phyloP scores from a whole-genome alignment of 1,139 yeast genomes.

The Suzukiozyma palmioleophila region DNA sequence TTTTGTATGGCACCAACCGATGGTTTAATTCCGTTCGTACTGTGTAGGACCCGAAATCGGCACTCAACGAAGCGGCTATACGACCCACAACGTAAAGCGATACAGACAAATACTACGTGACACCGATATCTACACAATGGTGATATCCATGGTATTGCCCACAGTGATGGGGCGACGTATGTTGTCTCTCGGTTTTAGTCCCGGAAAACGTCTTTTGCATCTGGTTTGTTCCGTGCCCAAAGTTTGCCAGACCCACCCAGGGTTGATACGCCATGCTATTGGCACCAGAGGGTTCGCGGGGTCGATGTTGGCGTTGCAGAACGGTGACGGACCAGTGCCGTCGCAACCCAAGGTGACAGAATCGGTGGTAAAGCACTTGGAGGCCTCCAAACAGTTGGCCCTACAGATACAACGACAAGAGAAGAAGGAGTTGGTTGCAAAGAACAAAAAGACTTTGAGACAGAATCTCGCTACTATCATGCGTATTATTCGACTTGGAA shows the following conservation, averaged over 20 bases:
- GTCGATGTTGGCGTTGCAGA: too few relatives aligned
- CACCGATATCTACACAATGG: too few relatives aligned
- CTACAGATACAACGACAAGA: conserved; percentile 31
- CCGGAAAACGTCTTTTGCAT: neutral
- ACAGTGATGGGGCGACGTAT: neutral
- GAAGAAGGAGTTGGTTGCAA: conserved; percentile 23
- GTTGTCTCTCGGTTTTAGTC: neutral
- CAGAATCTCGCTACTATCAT: conserved; percentile 34
- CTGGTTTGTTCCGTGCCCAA: neutral
- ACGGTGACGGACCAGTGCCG: neutral
- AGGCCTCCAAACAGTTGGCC: conserved; percentile 22
- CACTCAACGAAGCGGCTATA: too few relatives aligned
- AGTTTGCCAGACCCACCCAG: neutral
- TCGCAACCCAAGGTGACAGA: conserved; percentile 10
- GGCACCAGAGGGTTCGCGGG: too few relatives aligned
- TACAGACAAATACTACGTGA: too few relatives aligned
- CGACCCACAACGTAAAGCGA: too few relatives aligned
- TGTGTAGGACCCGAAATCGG: too few relatives aligned
- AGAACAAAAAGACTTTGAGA: conserved; percentile 24
- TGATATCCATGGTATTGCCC: too few relatives aligned
- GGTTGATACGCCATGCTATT: too few relatives aligned
- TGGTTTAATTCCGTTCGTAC: too few relatives aligned
- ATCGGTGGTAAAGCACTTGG: conserved; percentile 28
- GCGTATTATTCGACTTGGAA: conserved; percentile 37
- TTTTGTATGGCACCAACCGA: too few relatives aligned